Evolutionary conservation across 495 filamentous ascomycete species (phyloP).

Genomic region (Sordaria brevicollis): DNA sequence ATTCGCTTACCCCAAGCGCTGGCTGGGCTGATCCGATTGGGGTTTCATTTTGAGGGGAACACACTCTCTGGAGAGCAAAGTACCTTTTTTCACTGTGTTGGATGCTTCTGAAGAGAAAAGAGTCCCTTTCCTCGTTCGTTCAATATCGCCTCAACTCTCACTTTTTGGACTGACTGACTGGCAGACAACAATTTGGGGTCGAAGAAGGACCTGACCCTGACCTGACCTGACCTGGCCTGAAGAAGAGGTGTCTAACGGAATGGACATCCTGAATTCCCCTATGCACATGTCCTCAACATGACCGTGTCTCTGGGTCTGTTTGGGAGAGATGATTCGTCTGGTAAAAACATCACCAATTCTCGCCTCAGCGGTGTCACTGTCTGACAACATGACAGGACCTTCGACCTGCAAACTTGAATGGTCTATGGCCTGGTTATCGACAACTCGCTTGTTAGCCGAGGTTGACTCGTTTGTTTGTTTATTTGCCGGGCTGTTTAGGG

Average conservation of each 20-base stretch:
- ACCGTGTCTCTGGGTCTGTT: neutral
- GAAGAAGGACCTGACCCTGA: neutral
- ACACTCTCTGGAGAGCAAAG: neutral
- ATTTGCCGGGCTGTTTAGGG: neutral
- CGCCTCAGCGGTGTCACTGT: neutral
- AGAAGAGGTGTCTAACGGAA: neutral
- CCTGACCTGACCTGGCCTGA: no score
- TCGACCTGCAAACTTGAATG: neutral
- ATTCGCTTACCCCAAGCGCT: no score
- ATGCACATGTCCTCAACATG: neutral
- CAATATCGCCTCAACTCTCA: neutral
- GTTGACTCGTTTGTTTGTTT: neutral
- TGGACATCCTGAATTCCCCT: neutral
- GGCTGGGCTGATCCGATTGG: neutral
- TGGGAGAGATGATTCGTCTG: neutral
- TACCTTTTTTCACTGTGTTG: neutral
- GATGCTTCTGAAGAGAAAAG: neutral
- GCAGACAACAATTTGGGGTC: neutral
- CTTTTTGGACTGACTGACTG: neutral
- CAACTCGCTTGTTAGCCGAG: neutral
- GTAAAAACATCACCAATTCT: neutral
- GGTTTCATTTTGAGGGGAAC: neutral
- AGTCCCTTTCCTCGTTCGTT: no score
- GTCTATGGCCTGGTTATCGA: conserved; percentile 1
- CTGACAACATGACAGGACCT: neutral